These are phyloP conservation scores for Turnera subulata DNA, from an alignment of 345 rosid species.

Conservation along the genomic window DNA sequence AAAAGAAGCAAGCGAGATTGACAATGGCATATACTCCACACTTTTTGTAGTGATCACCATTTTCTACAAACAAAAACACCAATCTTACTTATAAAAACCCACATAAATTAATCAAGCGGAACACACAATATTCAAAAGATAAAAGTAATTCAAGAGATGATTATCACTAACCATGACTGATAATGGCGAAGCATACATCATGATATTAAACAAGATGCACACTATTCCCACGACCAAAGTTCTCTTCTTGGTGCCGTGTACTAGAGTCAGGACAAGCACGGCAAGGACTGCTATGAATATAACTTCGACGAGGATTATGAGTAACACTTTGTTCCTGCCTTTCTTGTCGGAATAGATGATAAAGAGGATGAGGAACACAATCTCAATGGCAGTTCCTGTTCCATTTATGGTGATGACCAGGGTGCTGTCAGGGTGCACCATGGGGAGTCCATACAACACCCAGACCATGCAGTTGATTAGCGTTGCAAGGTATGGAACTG, in stretches of 20 bases:
- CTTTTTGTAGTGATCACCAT: slow-evolving; percentile 73
- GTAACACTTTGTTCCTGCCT: slow-evolving; percentile 33
- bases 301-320: slow-evolving; percentile 30
- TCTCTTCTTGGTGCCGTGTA: slow-evolving; percentile 39
- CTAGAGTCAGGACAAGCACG: slow-evolving; percentile 37
- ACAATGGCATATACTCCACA: slow-evolving; percentile 91
- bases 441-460: slow-evolving; percentile 79
- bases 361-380: slow-evolving; percentile 45
- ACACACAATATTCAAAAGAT: background rate
- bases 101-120: background rate
- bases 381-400: slow-evolving; percentile 53
- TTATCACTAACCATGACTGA: slow-evolving; percentile 68
- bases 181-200: slow-evolving; percentile 89
- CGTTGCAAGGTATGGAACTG: slow-evolving; percentile 75
- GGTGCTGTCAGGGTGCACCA: slow-evolving; percentile 61
- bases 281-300: slow-evolving; percentile 30
- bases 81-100: background rate
- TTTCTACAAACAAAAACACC: slow-evolving; percentile 45
- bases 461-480: slow-evolving; percentile 74
- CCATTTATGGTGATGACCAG: slow-evolving; percentile 76
- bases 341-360: slow-evolving; percentile 34
- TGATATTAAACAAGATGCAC: slow-evolving; percentile 52
- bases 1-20: slow-evolving; percentile 61
- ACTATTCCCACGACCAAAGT: slow-evolving; percentile 55
- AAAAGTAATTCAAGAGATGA: background rate